Evolutionary conservation across 805 yeast genomes (phyloP), one percentile per base, ranked within the genome.

Genomic region (Saccharomycopsis olivae): DNA sequence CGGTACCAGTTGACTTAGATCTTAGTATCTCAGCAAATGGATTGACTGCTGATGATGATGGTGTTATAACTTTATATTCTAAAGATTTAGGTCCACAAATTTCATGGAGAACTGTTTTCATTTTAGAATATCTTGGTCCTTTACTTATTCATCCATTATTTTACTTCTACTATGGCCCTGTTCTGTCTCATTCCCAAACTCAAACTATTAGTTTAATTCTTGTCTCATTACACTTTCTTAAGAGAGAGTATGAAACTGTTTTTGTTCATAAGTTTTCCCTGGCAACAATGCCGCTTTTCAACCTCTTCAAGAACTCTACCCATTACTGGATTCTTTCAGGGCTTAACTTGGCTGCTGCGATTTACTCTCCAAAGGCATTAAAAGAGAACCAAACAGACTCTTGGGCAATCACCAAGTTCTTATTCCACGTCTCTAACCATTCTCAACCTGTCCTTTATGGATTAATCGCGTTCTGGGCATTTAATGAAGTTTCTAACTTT

Each of bases 321-420:
- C 96, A 92, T 59, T 92, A 92, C 62, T 89, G 96, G 96, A 58
- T 84, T n/a, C 64, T 89, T 49, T 80, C 87, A 40, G 96, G 97
- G 6, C 55, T 72, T 10, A 57, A 43, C 45, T 59, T 75, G 45
- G 71, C 76, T 3, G 62, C 60, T 47, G 75, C 72, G 49, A 57
- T 67, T 20, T 71, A 71, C 9, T 45, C 49, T 13, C 50, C 61
- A 38, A 56, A 53, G 49, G 47, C 49, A 17, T 34, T 42, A 14
- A 42, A 50, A 15, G 32, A 13, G 19, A 33, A 20, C 17, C 16
- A n/a, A 11, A 21, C 17, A 20, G 29, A 19, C 10, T 28, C 45
- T 13, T 25, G 24, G 8, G 14, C 24, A 13, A 15, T 40, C 16
- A 36, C 19, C 16, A 41, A 34, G 11, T 29, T 35, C 32, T 35